Evolutionary conservation across 2,329 filamentous ascomycete species (phyloP).

Genomic region (Ascochyta pisi): DNA sequence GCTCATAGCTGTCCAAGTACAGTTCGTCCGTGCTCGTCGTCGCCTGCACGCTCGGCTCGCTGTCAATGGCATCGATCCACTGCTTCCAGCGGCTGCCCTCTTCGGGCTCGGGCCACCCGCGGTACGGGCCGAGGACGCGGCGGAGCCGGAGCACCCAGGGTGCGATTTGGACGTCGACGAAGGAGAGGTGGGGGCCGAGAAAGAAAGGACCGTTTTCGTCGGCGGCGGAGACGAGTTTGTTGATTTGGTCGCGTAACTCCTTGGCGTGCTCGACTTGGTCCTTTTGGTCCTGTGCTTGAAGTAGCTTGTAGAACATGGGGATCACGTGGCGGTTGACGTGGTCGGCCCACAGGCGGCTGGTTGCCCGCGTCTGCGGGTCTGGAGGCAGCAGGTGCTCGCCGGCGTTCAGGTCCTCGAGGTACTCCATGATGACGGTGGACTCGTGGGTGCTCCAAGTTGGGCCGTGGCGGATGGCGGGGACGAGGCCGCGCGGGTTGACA

Average conservation of each 20-base stretch:
- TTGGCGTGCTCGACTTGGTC: constrained; percentile 66
- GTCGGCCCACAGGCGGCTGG: constrained; percentile 80
- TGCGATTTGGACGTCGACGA: constrained; percentile 78
- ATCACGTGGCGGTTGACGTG: constrained; percentile 81
- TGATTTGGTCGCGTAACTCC: constrained; percentile 71
- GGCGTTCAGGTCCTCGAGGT: constrained; percentile 77
- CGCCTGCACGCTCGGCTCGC: constrained; percentile 65
- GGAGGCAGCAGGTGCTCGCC: constrained; percentile 69
- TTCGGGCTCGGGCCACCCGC: constrained; percentile 70
- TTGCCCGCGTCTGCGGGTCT: constrained; percentile 72
- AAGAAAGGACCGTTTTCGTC: constrained; percentile 73
- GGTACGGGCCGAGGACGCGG: constrained; percentile 69
- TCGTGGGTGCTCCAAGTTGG: constrained; percentile 81
- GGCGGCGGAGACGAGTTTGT: constrained; percentile 65
- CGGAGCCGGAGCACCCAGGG: constrained; percentile 75
- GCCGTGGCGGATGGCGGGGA: constrained; percentile 78
- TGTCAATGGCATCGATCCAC: constrained; percentile 75
- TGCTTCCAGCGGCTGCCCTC: constrained; percentile 69
- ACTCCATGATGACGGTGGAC: constrained; percentile 84
- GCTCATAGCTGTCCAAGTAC: constrained; percentile 71
- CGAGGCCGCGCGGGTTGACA: constrained; percentile 76
- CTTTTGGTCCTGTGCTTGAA: constrained; percentile 68
- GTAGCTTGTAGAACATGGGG: constrained; percentile 75
- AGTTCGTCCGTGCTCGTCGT: constrained; percentile 72
- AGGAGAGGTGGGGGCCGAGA: constrained; percentile 61